These are phyloP conservation scores for Fomitopsis pinicola DNA, from an alignment of 1,284 basidiomycete genomes.

Conservation along the genomic window DNA sequence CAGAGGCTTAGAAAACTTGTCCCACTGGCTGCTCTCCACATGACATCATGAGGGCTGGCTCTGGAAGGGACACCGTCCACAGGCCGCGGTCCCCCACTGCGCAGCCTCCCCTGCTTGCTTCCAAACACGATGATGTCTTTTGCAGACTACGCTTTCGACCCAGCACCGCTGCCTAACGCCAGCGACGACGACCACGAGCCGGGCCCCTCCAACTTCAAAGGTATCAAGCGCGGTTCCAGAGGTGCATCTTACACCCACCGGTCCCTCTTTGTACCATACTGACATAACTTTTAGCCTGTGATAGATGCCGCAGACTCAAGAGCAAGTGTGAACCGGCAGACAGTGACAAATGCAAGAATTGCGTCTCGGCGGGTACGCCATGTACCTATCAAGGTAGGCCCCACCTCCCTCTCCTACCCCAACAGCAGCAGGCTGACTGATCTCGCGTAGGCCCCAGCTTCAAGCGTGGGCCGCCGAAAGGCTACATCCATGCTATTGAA, in stretches of 20 bases:
- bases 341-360: slow-evolving; percentile 66
- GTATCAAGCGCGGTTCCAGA: slow-evolving; percentile 60
- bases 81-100: background rate
- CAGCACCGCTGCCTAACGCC: slow-evolving; percentile 5
- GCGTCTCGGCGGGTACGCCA: slow-evolving; percentile 52
- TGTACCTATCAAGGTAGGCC: slow-evolving; percentile 73
- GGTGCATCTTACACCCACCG: slow-evolving; percentile 33
- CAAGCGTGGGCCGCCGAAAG: slow-evolving; percentile 85
- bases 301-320: slow-evolving; percentile 83
- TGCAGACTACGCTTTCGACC: slow-evolving; percentile 7
- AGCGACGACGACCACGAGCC: slow-evolving; percentile 23
- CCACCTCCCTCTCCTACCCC: background rate
- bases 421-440: background rate
- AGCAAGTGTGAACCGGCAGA: slow-evolving; percentile 74
- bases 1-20: background rate
- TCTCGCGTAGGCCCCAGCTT: slow-evolving; percentile 63
- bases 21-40: background rate
- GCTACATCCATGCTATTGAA: slow-evolving; percentile 88
- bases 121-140: slow-evolving; percentile 8
- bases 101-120: background rate
- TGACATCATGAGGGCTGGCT: slow-evolving; percentile 3
- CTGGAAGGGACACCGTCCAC: background rate
- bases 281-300: slow-evolving; percentile 50
- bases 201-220: slow-evolving; percentile 14
- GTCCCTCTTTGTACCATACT: background rate